phyloP scores from a whole-genome alignment of 1,284 basidiomycete species.

The Inonotus obliquus region DNA sequence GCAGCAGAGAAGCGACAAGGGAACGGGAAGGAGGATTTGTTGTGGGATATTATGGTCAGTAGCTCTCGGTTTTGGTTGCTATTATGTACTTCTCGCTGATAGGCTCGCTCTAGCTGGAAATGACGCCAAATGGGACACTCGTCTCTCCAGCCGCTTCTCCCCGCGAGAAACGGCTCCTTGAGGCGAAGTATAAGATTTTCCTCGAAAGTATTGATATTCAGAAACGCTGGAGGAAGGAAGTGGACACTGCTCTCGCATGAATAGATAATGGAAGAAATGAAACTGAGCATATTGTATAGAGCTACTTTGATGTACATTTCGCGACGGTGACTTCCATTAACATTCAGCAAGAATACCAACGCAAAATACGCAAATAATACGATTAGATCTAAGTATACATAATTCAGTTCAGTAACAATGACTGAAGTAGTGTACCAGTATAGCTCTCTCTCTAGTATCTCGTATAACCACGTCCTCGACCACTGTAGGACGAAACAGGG shows the following conservation, averaged over 20 bases:
- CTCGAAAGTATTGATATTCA: conserved; percentile 85
- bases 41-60: conserved; percentile 93
- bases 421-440: background rate
- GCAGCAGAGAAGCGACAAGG: conserved; percentile 59
- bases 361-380: background rate
- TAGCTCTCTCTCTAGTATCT: conserved; percentile 1
- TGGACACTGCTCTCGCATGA: conserved; percentile 38
- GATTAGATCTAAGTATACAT: background rate
- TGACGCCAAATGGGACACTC: conserved; percentile 83
- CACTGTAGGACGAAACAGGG: background rate
- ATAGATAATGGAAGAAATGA: background rate
- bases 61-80: background rate
- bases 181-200: conserved; percentile 95
- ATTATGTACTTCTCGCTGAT: background rate
- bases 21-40: conserved; percentile 43
- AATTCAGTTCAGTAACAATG: background rate
- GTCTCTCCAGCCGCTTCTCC: conserved; percentile 62
- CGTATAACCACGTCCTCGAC: conserved; percentile 13
- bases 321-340: background rate
- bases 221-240: conserved; percentile 71
- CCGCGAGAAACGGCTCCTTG: conserved; percentile 70
- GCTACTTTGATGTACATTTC: background rate
- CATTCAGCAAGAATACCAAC: background rate
- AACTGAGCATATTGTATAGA: background rate
- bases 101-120: conserved; percentile 59